Evolutionary conservation across 83 land plant species (phyloP), one percentile per base, ranked within the genome.

Genomic region (Diphasiastrum complanatum): DNA sequence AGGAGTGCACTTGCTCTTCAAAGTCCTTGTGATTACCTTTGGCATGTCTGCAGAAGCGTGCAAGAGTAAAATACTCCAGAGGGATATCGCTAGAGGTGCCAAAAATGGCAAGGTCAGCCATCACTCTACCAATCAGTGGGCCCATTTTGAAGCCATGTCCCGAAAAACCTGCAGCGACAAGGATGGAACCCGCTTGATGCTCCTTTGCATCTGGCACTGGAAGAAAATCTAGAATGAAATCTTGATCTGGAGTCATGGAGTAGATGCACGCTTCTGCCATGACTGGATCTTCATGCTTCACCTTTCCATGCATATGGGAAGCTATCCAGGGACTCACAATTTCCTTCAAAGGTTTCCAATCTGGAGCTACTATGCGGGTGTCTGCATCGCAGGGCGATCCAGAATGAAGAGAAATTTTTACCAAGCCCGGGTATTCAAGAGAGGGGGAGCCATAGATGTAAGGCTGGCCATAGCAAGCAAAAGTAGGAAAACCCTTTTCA

Each of bases 121-220:
- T 31, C 2, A 84, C 68, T 74, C 78, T 63, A 55, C 97, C 97
- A 4, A 91, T 57, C 53, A 77, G 59, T 29, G 97, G 91, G 1
- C 74, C 85, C 97, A 91, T 86, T 77, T 91, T 91, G 76, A 86
- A 91, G 47, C 97, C 97, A 55, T 91, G 97, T 38, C 91, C 91
- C n/a, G 91, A 91, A 54, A 91, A 91, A 45, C 97, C 97, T 4
- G 74, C 83, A 0, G 73, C 88, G 2, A 86, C 63, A 55, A 80
- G 75, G 37, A 86, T 69, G 30, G 72, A 68, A 61, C 71, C 43
- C 43, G 8, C 43, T n/a, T n/a, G n/a, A n/a, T n/a, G n/a, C 45
- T 73, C 77, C 18, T 72, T 63, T 34, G 41, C 68, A 26, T 78
- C 77, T 20, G 56, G 6, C 35, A 29, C 30, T 0, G 92, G 88